These are phyloP conservation scores for Dillenia turbinata DNA, from an alignment of 164 flowering plant species.

Conservation along the genomic window DNA sequence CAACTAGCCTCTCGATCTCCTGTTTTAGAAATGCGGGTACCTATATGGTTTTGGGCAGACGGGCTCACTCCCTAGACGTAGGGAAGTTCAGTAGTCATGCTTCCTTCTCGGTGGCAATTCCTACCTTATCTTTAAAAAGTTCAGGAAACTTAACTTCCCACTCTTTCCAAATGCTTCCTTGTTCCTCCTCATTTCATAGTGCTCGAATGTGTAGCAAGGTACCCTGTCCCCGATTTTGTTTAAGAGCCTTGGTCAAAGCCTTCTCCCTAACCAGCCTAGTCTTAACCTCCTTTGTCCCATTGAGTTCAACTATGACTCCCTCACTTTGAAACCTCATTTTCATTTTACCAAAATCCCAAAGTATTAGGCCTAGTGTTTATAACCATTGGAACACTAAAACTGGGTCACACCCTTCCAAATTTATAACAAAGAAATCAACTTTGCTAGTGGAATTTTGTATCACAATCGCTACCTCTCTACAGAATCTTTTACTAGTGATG, in stretches of 20 bases:
- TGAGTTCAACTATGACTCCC: no score
- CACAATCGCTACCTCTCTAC: not conserved
- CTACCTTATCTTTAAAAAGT: not conserved
- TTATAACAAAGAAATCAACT: not conserved
- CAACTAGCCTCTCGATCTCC: not conserved
- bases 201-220: not conserved
- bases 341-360: not conserved
- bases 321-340: not conserved
- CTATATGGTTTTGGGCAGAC: not conserved
- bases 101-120: not conserved
- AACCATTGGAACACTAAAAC: not conserved
- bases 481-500: not conserved
- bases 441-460: not conserved
- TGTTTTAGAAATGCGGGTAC: not conserved
- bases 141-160: not conserved
- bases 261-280: no score
- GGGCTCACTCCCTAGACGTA: not conserved
- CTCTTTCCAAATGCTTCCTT: not conserved
- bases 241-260: no score
- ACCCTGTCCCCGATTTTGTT: not conserved
- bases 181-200: not conserved
- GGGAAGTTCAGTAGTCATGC: not conserved
- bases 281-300: no score
- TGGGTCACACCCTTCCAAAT: not conserved
- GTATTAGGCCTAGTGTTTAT: not conserved